These are phyloP conservation scores for Houttuynia cordata DNA, from an alignment of 164 flowering plant species.

Conservation along the genomic window DNA sequence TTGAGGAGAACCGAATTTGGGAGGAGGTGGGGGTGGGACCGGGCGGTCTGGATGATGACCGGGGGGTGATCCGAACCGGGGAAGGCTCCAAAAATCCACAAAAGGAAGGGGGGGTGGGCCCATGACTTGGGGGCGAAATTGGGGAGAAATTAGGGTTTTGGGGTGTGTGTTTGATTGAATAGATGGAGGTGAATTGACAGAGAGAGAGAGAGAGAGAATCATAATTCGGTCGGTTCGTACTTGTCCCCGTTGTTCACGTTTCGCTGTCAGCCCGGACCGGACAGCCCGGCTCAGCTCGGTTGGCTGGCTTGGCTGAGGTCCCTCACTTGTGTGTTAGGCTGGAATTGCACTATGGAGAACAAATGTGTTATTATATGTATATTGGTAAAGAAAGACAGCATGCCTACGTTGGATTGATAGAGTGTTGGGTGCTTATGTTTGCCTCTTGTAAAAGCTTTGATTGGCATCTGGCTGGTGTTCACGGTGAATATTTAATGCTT, in stretches of 20 bases:
- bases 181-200: not conserved
- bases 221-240: not conserved
- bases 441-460: no score
- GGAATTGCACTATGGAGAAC: not conserved
- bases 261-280: not conserved
- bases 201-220: not conserved
- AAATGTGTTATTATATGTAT: no score
- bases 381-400: no score
- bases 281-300: not conserved
- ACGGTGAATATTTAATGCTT: no score
- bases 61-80: not conserved
- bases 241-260: not conserved
- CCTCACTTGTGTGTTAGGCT: not conserved
- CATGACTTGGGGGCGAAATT: not conserved
- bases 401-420: no score
- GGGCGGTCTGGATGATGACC: not conserved
- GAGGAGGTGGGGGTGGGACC: not conserved
- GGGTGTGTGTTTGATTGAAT: not conserved
- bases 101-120: not conserved
- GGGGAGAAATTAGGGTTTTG: not conserved
- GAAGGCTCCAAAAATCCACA: constrained; percentile 1
- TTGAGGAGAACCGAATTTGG: not conserved
- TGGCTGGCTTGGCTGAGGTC: not conserved
- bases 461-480: no score
- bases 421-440: no score